Evolutionary conservation across 139 green algal species (phyloP), one percentile per base, ranked within the genome.

Genomic region (Chlorella sp.): DNA sequence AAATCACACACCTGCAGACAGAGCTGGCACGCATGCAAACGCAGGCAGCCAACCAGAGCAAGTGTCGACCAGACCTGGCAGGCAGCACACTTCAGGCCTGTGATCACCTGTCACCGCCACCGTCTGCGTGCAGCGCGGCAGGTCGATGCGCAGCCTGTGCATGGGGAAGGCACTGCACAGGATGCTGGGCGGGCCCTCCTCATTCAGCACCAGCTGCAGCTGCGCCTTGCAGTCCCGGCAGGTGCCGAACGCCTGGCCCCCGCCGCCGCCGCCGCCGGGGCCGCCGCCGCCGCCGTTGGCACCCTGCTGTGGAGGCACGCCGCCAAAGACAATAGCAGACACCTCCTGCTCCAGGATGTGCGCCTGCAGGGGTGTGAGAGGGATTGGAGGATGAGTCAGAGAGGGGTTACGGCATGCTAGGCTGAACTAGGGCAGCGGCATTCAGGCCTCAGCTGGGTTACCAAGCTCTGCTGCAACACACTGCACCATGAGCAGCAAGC

Each of bases 211-310:
- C 84, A 94, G 84, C 81, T 87, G 57, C 75, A 93, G 78, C 74
- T 67, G 39, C 20, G 80, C 70, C 21, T 87, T 81, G 85, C 91
- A 94, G 28, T 56, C 67, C n/a, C 87, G 86, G 76, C 92, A 95
- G 18, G 87, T 55, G 21, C 86, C 90, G 36, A 93, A 84, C 44
- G 79, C n/a, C 62, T 81, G 47, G 0, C 87, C 90, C 9, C 71
- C 62, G 32, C 78, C 85, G 28, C 74, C 83, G 13, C n/a, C 78
- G 4, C 85, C 87, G 3, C 72, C 84, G 16, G 60, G 74, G 20
- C n/a, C 71, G 17, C 34, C 23, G 36, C 30, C 36, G 21, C 60
- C 62, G 55, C 26, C 44, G 74, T 51, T 69, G 36, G 32, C 72
- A 32, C 23, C 25, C 55, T 36, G 36, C 57, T 86, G 83, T 41